These are phyloP conservation scores for Pseudocercospora fuligena DNA, from an alignment of 2,329 filamentous ascomycete genomes.

Conservation along the genomic window DNA sequence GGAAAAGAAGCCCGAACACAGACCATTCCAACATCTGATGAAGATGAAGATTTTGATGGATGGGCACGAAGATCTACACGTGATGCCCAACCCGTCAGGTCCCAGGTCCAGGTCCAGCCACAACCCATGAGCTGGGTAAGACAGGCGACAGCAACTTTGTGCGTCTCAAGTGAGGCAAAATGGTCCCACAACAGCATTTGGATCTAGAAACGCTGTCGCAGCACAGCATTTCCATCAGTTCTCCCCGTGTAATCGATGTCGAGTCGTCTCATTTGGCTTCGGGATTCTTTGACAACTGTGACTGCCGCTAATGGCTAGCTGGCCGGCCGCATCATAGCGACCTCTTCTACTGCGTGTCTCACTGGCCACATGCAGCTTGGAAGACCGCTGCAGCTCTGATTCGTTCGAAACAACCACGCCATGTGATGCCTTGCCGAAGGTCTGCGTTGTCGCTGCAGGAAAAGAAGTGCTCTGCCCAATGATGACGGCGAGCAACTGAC, in stretches of 20 bases:
- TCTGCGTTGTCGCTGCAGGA: slow-evolving; percentile 1
- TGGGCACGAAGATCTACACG: slow-evolving; percentile 3
- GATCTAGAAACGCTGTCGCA: background rate
- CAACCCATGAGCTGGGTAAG: slow-evolving; percentile 4
- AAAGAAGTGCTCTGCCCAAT: background rate
- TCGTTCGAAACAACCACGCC: background rate
- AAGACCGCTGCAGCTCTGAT: background rate
- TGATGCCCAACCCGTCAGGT: background rate
- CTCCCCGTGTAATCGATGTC: background rate
- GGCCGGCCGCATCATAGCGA: slow-evolving; percentile 11
- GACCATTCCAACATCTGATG: background rate
- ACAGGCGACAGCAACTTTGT: slow-evolving; percentile 3
- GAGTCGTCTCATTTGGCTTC: background rate
- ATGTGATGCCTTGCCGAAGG: slow-evolving; percentile 1
- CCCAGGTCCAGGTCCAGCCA: slow-evolving; percentile 1
- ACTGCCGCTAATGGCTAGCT: slow-evolving; percentile 10
- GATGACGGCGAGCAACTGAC: background rate
- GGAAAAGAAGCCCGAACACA: background rate
- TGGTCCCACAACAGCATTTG: background rate
- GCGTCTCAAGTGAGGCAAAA: background rate
- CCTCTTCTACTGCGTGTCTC: slow-evolving; percentile 7
- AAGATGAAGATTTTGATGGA: background rate
- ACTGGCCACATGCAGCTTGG: background rate
- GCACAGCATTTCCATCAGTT: background rate
- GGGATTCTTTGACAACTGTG: slow-evolving; percentile 5